A percentile compares a stretch with the other conserved stretches of the same genome.
Evolutionary conservation across 208 protist genomes (phyloP).

Genomic region (Trypanosoma caninum): DNA sequence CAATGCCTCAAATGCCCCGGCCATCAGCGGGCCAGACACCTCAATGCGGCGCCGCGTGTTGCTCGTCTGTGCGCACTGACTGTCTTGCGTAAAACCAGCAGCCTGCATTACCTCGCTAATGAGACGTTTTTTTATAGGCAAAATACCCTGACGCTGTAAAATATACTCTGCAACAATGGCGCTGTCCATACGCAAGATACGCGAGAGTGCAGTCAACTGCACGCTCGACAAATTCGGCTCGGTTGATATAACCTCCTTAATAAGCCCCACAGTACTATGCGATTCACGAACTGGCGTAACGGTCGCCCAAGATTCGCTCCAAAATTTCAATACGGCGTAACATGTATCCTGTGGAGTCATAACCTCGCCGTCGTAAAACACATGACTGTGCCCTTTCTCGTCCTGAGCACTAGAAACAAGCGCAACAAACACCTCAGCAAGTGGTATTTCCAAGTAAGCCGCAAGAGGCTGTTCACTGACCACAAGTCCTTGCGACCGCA

Average conservation of each 20-base stretch:
- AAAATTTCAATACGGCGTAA: slow-evolving; percentile 56
- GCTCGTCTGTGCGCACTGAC: not conserved
- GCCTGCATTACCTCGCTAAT: slow-evolving; percentile 4
- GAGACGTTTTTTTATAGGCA: not conserved
- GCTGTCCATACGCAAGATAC: slow-evolving; percentile 33
- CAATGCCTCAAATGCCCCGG: slow-evolving; percentile 14
- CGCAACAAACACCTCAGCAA: slow-evolving; percentile 21
- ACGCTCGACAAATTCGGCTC: slow-evolving; percentile 36
- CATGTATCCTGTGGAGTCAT: slow-evolving; percentile 13
- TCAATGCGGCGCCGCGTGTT: slow-evolving; percentile 11
- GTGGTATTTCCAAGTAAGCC: slow-evolving; percentile 21
- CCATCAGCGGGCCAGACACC: slow-evolving; percentile 15
- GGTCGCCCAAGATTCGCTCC: slow-evolving; percentile 30
- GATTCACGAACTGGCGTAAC: not conserved
- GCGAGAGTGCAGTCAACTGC: slow-evolving; percentile 41
- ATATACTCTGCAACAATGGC: slow-evolving; percentile 38
- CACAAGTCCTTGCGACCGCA: slow-evolving; percentile 48
- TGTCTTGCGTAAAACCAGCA: not conserved
- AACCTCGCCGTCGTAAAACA: slow-evolving; percentile 3
- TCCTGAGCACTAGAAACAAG: slow-evolving; percentile 3
- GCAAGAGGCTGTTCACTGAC: slow-evolving; percentile 18
- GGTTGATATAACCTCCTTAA: slow-evolving; percentile 9
- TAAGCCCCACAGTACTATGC: slow-evolving; percentile 3
- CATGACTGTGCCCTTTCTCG: not conserved
- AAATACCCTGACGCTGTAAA: slow-evolving; percentile 35